Conservation (phyloP, 805 yeast species). For the Metschnikowia koreensis region DNA sequence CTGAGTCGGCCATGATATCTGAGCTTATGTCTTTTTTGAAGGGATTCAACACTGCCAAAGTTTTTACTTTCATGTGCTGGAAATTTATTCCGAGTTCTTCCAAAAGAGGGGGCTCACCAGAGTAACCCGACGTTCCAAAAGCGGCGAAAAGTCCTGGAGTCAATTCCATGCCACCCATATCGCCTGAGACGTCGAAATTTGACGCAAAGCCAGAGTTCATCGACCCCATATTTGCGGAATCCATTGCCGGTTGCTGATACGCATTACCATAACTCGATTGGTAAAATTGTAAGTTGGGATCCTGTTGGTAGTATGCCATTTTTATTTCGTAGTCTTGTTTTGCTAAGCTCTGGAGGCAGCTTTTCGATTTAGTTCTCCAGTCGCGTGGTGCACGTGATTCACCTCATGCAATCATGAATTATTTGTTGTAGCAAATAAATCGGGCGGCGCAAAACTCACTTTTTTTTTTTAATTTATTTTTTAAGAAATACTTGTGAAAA, state of each 20-base stretch:
- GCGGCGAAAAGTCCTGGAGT: slow-evolving; percentile 85
- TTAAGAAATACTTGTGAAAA: too few species aligned
- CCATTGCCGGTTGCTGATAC: slow-evolving; percentile 24
- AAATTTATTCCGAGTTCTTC: slow-evolving; percentile 95
- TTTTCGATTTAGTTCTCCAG: not conserved
- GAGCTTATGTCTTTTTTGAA: slow-evolving; percentile 57
- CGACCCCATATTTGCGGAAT: slow-evolving; percentile 30
- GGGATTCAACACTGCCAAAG: slow-evolving; percentile 83
- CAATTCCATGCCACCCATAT: slow-evolving; percentile 47
- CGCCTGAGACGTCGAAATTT: slow-evolving; percentile 39
- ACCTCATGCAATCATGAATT: not conserved
- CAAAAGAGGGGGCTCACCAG: slow-evolving; percentile 89
- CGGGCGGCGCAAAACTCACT: not conserved
- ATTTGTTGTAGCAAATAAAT: not conserved
- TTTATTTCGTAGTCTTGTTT: slow-evolving; percentile 1
- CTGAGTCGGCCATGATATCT: slow-evolving; percentile 81
- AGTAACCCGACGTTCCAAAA: slow-evolving; percentile 86
- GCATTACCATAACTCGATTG: slow-evolving; percentile 38
- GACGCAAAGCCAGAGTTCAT: slow-evolving; percentile 40
- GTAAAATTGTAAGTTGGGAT: slow-evolving; percentile 43
- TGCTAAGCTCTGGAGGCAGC: not conserved
- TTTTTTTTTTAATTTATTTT: too few species aligned
- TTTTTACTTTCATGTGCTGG: slow-evolving; percentile 78
- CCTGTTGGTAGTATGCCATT: slow-evolving; percentile 45
- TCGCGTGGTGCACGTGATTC: slow-evolving; percentile 5